phyloP scores from a whole-genome alignment of 2,329 filamentous ascomycete species.

The Xylariaceae sp. region DNA sequence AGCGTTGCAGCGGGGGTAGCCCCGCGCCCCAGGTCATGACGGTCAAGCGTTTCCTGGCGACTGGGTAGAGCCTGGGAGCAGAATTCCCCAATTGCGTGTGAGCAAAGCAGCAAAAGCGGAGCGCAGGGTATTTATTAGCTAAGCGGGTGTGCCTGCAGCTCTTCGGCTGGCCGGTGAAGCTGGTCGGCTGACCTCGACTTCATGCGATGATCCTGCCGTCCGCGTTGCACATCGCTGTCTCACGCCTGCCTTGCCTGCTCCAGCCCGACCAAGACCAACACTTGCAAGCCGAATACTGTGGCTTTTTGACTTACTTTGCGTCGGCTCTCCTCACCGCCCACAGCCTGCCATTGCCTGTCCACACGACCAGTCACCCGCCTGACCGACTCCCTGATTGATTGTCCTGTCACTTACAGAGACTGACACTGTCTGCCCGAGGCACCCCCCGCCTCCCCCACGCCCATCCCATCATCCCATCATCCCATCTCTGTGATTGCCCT shows the following conservation, averaged over 20 bases:
- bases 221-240: conserved; percentile 16
- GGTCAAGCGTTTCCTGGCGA: too few relatives aligned
- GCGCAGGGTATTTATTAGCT: conserved; percentile 6
- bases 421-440: conserved; percentile 1
- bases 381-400: background rate
- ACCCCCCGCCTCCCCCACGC: conserved; percentile 15
- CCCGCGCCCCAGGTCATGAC: too few relatives aligned
- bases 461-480: background rate
- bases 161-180: background rate
- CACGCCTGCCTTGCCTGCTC: conserved; percentile 6
- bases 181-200: conserved; percentile 30
- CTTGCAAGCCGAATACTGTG: background rate
- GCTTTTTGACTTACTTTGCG: background rate
- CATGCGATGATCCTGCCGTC: conserved; percentile 27
- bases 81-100: too few relatives aligned
- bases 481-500: conserved; percentile 16
- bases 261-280: background rate
- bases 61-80: too few relatives aligned
- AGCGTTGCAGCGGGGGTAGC: too few relatives aligned
- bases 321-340: conserved; percentile 2
- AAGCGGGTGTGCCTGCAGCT: conserved; percentile 5
- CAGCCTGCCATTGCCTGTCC: conserved; percentile 13
- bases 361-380: conserved; percentile 11
- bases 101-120: too few relatives aligned
- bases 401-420: background rate